phyloP scores from a whole-genome alignment of 805 yeast species.

The Cyberlindnera saturnus region DNA sequence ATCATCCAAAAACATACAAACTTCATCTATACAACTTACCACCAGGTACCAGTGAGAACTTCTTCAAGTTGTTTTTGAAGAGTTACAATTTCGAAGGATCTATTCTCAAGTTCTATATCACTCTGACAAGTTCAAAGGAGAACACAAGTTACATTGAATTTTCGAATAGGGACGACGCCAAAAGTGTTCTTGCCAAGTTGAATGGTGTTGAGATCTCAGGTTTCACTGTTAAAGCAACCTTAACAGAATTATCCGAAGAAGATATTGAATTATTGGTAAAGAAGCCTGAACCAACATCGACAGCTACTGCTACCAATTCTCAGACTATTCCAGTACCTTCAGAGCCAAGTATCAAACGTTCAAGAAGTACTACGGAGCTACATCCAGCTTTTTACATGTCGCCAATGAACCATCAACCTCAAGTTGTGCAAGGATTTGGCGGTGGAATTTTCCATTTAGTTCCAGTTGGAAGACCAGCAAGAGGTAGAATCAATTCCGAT shows the following conservation, averaged over 20 bases:
- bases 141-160: slow-evolving; percentile 22
- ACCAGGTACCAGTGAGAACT: slow-evolving; percentile 21
- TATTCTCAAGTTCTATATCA: slow-evolving; percentile 15
- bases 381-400: background rate
- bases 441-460: slow-evolving; percentile 6
- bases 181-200: slow-evolving; percentile 15
- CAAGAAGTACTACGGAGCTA: no score
- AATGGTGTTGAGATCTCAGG: slow-evolving; percentile 23
- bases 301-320: no score
- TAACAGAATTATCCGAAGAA: slow-evolving; percentile 2
- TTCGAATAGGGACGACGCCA: slow-evolving; percentile 20
- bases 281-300: no score
- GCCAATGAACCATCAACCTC: background rate
- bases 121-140: slow-evolving; percentile 3
- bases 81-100: slow-evolving; percentile 17
- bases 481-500: background rate
- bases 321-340: no score
- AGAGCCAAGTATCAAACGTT: no score
- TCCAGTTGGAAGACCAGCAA: slow-evolving; percentile 3
- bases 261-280: background rate
- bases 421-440: background rate
- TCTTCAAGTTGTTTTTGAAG: slow-evolving; percentile 22
- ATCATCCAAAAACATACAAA: slow-evolving; percentile 1
- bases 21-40: slow-evolving; percentile 23
- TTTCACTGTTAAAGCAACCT: slow-evolving; percentile 9